Percentiles rank a stretch among this genome's conserved stretches.
phyloP scores from a whole-genome alignment of 768 basidiomycete species.

The Xerocomellus amylosporus region DNA sequence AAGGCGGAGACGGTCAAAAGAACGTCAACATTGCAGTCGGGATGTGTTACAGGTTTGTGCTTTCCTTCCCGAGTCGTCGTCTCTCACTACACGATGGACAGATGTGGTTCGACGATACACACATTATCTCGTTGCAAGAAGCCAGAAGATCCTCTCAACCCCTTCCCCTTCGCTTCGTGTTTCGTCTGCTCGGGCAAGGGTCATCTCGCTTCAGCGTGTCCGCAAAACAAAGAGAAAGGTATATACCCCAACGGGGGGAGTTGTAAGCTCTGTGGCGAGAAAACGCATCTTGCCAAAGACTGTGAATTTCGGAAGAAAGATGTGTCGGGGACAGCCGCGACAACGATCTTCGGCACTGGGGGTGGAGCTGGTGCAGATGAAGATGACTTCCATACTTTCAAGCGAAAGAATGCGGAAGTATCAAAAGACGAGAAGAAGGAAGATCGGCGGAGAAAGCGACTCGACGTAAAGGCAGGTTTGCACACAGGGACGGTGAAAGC shows the following conservation, averaged over 20 bases:
- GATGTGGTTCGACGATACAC: constrained; percentile 81
- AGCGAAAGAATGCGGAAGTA: constrained; percentile 58
- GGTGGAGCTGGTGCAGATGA: constrained; percentile 80
- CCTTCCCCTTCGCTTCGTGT: constrained; percentile 86
- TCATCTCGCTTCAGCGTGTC: constrained; percentile 82
- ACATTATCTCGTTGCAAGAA: constrained; percentile 76
- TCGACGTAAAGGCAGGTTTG: constrained; percentile 44
- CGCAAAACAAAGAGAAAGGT: constrained; percentile 73
- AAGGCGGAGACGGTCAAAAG: constrained; percentile 26
- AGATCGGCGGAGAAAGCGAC: constrained; percentile 40
- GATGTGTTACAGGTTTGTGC: constrained; percentile 68
- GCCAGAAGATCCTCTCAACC: constrained; percentile 55
- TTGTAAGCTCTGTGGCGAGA: constrained; percentile 87
- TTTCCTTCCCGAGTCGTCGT: not conserved
- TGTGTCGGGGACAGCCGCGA: constrained; percentile 27
- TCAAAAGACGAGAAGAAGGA: constrained; percentile 56
- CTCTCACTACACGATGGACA: constrained; percentile 28
- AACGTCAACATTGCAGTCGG: constrained; percentile 38
- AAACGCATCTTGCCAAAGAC: constrained; percentile 80
- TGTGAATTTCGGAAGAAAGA: constrained; percentile 67
- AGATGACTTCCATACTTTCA: constrained; percentile 88
- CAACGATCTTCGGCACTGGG: constrained; percentile 32
- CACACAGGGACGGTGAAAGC: constrained; percentile 41
- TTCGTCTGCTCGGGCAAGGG: constrained; percentile 85
- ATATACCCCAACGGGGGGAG: constrained; percentile 89